Evolutionary conservation across 495 filamentous ascomycete species (phyloP).

Genomic region (Hypomontagnella monticulosa): DNA sequence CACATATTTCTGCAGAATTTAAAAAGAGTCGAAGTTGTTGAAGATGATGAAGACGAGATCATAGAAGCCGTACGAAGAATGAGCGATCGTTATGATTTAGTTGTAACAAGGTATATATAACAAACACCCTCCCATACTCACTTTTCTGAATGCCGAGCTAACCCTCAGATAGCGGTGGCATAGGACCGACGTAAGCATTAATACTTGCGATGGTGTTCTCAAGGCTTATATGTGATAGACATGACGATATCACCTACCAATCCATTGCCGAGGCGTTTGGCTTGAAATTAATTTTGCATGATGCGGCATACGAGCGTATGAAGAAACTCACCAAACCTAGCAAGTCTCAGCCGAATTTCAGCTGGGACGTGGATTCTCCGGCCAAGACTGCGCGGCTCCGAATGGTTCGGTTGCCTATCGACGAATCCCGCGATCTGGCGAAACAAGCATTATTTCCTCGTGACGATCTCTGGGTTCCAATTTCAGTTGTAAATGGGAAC

Average conservation of each 20-base stretch:
- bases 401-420: slow-evolving; percentile 88
- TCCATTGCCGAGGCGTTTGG: slow-evolving; percentile 91
- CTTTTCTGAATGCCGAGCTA: not conserved
- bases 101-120: slow-evolving; percentile 73
- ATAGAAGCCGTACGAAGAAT: slow-evolving; percentile 86
- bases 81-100: slow-evolving; percentile 89
- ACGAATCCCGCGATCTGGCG: slow-evolving; percentile 66
- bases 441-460: slow-evolving; percentile 78
- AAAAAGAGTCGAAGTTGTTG: slow-evolving; percentile 90
- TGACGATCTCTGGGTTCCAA: slow-evolving; percentile 90
- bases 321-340: slow-evolving; percentile 77
- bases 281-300: slow-evolving; percentile 78
- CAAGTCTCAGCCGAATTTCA: slow-evolving; percentile 76
- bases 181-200: slow-evolving; percentile 81
- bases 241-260: slow-evolving; percentile 97
- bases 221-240: slow-evolving; percentile 62
- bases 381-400: slow-evolving; percentile 80
- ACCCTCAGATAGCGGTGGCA: slow-evolving; percentile 73
- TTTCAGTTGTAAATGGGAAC: slow-evolving; percentile 88
- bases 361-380: slow-evolving; percentile 84
- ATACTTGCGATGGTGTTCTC: slow-evolving; percentile 2
- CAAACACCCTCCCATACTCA: not conserved
- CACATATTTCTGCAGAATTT: slow-evolving; percentile 61
- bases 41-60: slow-evolving; percentile 90
- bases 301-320: slow-evolving; percentile 81